phyloP scores from a whole-genome alignment of 345 rosid species.

The Stellera chamaejasme region DNA sequence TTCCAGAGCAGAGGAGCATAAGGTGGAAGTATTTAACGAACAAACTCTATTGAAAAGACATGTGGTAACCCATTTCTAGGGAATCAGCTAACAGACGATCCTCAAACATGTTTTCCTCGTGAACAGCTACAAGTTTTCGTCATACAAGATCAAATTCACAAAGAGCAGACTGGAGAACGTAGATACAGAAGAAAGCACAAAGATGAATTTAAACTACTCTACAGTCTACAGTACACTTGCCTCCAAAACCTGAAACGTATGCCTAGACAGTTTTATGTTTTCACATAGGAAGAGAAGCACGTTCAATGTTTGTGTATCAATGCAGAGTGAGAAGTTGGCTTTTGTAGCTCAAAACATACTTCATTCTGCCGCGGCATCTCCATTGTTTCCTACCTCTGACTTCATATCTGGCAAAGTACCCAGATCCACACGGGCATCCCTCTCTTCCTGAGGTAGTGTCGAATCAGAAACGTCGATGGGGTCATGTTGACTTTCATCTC shows the following conservation, averaged over 20 bases:
- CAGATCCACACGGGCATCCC: slow-evolving; percentile 37
- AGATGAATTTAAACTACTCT: slow-evolving; percentile 10
- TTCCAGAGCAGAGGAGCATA: too few species aligned
- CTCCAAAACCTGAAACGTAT: slow-evolving; percentile 14
- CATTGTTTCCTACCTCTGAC: slow-evolving; percentile 24
- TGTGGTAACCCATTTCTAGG: too few species aligned
- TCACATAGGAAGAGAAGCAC: slow-evolving; percentile 7
- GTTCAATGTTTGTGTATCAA: slow-evolving; percentile 12
- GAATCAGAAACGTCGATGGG: slow-evolving; percentile 30
- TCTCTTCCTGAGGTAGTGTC: slow-evolving; percentile 33
- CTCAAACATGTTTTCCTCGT: too few species aligned
- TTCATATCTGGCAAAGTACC: slow-evolving; percentile 39
- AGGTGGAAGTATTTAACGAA: too few species aligned
- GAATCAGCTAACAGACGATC: too few species aligned
- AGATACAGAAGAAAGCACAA: slow-evolving; percentile 2
- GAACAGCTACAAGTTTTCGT: too few species aligned
- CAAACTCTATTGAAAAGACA: too few species aligned
- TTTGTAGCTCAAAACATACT: slow-evolving; percentile 6
- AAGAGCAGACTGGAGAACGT: too few species aligned
- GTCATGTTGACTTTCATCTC: slow-evolving; percentile 23
- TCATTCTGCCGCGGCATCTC: slow-evolving; percentile 41
- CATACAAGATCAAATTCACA: too few species aligned
- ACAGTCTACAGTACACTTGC: slow-evolving; percentile 13
- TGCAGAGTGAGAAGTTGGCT: slow-evolving; percentile 12
- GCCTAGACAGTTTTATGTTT: slow-evolving; percentile 7